phyloP scores from a whole-genome alignment of 371 early-diverging fungal genomes.

The Rhizopus sp. region DNA sequence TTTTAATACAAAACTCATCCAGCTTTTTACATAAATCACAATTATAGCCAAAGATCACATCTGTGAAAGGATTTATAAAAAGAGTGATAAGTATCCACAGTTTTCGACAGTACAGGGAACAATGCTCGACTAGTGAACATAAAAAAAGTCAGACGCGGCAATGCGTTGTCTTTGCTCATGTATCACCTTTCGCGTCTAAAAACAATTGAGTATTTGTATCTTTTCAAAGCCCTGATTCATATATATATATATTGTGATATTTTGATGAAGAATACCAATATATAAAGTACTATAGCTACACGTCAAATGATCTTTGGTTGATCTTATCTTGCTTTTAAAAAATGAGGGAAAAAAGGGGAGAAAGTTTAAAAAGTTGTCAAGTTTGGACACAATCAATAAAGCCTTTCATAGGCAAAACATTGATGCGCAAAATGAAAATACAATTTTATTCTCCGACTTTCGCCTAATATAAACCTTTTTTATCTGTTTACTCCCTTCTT shows the following conservation, averaged over 20 bases:
- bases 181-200: not conserved
- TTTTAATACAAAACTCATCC: slow-evolving; percentile 6
- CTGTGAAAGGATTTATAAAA: slow-evolving; percentile 8
- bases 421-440: too few relatives aligned
- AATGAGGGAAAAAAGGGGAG: too few relatives aligned
- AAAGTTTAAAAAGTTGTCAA: too few relatives aligned
- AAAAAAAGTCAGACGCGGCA: slow-evolving; percentile 12
- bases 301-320: too few relatives aligned
- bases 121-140: slow-evolving; percentile 10
- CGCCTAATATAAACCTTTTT: too few relatives aligned
- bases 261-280: too few relatives aligned
- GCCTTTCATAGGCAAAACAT: too few relatives aligned
- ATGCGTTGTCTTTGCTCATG: slow-evolving; percentile 14
- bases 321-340: too few relatives aligned
- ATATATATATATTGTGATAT: not conserved
- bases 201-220: not conserved
- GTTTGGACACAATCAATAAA: too few relatives aligned
- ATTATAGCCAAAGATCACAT: slow-evolving; percentile 10
- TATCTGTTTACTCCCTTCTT: too few relatives aligned
- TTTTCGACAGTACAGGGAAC: slow-evolving; percentile 10
- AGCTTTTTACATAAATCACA: slow-evolving; percentile 9
- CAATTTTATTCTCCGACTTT: too few relatives aligned
- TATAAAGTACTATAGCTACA: too few relatives aligned
- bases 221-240: not conserved
- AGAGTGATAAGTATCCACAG: slow-evolving; percentile 11